Percentiles rank a stretch among this genome's conserved stretches.
Conservation (phyloP, 352 stramenopile genomes). For the Thalassiosira exigua region DNA sequence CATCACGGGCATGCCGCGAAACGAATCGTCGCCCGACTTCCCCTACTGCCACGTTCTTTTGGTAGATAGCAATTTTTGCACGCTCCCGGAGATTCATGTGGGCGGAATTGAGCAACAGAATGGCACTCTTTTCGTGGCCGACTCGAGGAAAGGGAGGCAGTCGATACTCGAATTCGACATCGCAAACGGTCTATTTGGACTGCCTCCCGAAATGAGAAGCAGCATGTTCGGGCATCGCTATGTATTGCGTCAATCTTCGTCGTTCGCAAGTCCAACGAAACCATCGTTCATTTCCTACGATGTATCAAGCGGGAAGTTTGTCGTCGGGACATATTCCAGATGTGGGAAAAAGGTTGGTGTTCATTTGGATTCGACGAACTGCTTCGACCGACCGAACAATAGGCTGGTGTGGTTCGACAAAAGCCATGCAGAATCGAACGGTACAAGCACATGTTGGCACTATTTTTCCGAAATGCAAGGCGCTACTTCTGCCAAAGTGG, state of each 20-base stretch:
- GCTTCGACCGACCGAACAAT: slow-evolving; percentile 29
- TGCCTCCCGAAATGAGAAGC: not conserved
- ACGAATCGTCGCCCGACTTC: slow-evolving; percentile 5
- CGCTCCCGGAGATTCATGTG: slow-evolving; percentile 46
- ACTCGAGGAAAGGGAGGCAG: slow-evolving; percentile 31
- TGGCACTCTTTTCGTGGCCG: slow-evolving; percentile 40
- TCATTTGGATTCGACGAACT: slow-evolving; percentile 35
- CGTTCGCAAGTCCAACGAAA: slow-evolving; percentile 28
- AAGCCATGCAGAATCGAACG: not conserved
- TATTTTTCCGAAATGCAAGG: slow-evolving; percentile 59
- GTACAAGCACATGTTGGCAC: slow-evolving; percentile 18
- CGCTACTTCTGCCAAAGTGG: slow-evolving; percentile 26
- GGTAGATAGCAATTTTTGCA: slow-evolving; percentile 44
- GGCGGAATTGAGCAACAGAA: slow-evolving; percentile 45
- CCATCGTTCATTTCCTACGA: slow-evolving; percentile 49
- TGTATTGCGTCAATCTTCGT: slow-evolving; percentile 35
- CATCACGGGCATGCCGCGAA: slow-evolving; percentile 23
- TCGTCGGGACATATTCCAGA: slow-evolving; percentile 40
- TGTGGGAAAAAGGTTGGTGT: slow-evolving; percentile 30
- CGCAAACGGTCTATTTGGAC: slow-evolving; percentile 17
- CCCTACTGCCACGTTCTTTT: slow-evolving; percentile 43
- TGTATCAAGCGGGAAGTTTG: slow-evolving; percentile 26
- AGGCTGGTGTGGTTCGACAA: slow-evolving; percentile 42
- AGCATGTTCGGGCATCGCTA: slow-evolving; percentile 32
- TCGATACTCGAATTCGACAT: slow-evolving; percentile 50